Conservation (phyloP, 371 early-diverging fungal genomes). For the Mortierella sp. region DNA sequence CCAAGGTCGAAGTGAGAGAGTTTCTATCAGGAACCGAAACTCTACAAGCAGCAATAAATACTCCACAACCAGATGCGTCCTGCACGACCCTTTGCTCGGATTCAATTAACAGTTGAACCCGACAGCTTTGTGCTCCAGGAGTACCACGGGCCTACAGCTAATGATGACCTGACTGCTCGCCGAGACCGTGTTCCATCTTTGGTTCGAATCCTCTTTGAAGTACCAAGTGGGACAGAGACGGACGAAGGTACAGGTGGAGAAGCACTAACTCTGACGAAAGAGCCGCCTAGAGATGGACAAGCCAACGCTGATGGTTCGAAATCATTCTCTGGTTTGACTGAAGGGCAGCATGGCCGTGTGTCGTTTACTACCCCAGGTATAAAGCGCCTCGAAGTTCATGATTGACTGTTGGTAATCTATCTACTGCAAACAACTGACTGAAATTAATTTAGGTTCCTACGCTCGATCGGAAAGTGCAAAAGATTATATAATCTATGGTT, state of each 20-base stretch:
- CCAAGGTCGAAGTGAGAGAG: background rate
- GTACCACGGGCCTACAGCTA: background rate
- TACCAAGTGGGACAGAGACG: background rate
- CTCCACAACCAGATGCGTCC: background rate
- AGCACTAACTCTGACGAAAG: background rate
- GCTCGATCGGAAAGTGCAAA: slow-evolving; percentile 20
- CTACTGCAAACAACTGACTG: background rate
- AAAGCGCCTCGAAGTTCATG: background rate
- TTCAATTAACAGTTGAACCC: slow-evolving; percentile 43
- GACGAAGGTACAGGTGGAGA: background rate
- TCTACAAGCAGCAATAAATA: background rate
- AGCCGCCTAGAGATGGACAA: background rate
- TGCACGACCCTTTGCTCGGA: slow-evolving; percentile 30
- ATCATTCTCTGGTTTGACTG: background rate
- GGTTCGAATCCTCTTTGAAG: slow-evolving; percentile 16
- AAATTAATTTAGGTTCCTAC: slow-evolving; percentile 24
- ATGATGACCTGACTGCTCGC: background rate
- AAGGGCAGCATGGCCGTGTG: slow-evolving; percentile 10
- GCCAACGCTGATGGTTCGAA: background rate
- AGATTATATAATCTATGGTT: slow-evolving; percentile 49
- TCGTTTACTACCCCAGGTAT: slow-evolving; percentile 27
- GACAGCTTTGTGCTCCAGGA: slow-evolving; percentile 38
- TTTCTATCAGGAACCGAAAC: background rate
- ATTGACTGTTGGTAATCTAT: too few species aligned
- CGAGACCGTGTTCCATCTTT: background rate